Conservation (phyloP, 176 grass and related monocot species). For the Avena sativa region DNA sequence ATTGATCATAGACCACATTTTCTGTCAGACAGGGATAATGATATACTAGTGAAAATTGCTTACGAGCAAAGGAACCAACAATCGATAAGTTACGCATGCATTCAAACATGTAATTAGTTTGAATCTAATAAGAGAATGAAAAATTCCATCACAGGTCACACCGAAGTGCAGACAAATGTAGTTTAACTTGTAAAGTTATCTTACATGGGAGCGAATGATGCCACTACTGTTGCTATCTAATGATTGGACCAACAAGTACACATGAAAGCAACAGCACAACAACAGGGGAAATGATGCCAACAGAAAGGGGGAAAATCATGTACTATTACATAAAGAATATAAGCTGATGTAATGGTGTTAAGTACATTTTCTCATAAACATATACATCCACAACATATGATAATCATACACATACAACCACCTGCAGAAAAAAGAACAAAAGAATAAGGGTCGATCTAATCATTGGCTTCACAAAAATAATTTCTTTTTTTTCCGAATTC, state of each 20-base stretch:
- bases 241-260: neutral
- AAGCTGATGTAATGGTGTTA: neutral
- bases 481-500: too few species aligned
- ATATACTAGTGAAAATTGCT: neutral
- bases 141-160: neutral
- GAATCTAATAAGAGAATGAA: neutral
- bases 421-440: neutral
- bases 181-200: neutral
- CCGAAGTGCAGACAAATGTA: neutral
- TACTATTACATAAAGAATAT: neutral
- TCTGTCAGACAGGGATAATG: too few species aligned
- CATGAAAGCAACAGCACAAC: slow-evolving; percentile 17
- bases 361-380: neutral
- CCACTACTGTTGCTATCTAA: neutral
- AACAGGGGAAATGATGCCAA: neutral
- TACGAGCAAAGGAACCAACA: neutral
- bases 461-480: neutral
- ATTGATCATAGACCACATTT: neutral
- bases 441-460: neutral
- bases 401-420: neutral
- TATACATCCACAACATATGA: neutral
- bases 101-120: neutral
- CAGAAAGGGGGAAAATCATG: neutral
- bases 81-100: neutral
- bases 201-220: neutral